phyloP scores from a whole-genome alignment of 108 stramenopile genomes.

The Phaeodactylum tricornutum region DNA sequence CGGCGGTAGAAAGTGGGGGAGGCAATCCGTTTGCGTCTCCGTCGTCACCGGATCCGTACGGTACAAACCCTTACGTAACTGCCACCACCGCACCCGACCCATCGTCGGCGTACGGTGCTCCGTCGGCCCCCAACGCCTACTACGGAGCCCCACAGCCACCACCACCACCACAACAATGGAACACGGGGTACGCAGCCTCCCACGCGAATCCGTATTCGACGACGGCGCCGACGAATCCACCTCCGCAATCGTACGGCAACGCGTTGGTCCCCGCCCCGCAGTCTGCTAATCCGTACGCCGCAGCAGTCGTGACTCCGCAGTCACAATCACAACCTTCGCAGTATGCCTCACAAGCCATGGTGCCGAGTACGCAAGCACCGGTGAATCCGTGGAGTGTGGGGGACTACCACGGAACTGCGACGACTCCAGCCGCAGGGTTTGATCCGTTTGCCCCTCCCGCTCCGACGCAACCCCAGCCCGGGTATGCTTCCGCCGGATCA shows the following conservation, averaged over 20 bases:
- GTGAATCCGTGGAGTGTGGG: background rate
- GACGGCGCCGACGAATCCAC: too few relatives aligned
- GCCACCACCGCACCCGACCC: background rate
- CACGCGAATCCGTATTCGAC: too few relatives aligned
- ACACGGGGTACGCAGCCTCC: too few relatives aligned
- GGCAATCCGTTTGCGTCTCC: constrained; percentile 21
- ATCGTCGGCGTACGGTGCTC: background rate
- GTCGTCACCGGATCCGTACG: background rate
- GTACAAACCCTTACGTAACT: background rate
- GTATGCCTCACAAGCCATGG: too few relatives aligned
- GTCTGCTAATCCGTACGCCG: background rate
- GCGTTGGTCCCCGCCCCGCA: background rate
- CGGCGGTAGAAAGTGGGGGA: constrained; percentile 6
- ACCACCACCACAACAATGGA: background rate
- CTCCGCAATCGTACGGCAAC: background rate
- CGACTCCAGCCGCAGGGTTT: constrained; percentile 3
- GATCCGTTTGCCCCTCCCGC: constrained; percentile 15
- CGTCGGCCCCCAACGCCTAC: background rate
- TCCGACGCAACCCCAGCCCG: constrained; percentile 1
- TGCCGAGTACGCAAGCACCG: too few relatives aligned
- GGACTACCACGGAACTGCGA: background rate
- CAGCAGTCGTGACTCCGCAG: background rate
- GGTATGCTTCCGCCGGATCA: constrained; percentile 9
- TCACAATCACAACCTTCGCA: background rate
- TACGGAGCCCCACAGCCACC: background rate